Percentiles rank a stretch among this genome's conserved stretches.
These are phyloP conservation scores for Botrytis tulipae DNA, from an alignment of 2,329 filamentous ascomycete species.

Conservation along the genomic window DNA sequence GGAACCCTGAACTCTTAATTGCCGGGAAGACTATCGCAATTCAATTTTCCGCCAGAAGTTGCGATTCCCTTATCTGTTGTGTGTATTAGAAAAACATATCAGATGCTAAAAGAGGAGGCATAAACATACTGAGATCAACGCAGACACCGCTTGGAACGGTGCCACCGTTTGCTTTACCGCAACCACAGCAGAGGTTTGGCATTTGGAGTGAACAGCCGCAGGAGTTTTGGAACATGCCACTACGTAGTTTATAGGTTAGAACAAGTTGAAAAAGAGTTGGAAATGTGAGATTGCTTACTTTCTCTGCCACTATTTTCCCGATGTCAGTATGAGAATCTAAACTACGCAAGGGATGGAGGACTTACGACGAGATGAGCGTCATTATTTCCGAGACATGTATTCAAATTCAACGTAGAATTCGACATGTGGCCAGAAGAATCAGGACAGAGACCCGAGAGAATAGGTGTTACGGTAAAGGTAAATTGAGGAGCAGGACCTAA, in stretches of 20 bases:
- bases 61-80: constrained; percentile 4
- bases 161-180: neutral
- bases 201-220: constrained; percentile 9
- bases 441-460: constrained; percentile 13
- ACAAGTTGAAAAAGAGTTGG: neutral
- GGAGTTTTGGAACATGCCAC: constrained; percentile 18
- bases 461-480: constrained; percentile 3
- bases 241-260: neutral
- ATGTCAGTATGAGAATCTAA: neutral
- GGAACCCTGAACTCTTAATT: neutral
- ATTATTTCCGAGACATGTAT: constrained; percentile 14
- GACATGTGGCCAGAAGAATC: neutral
- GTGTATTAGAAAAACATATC: neutral
- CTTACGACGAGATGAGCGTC: constrained; percentile 9
- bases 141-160: neutral
- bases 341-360: too few relatives aligned
- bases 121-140: constrained; percentile 11
- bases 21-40: constrained; percentile 11
- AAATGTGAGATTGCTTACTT: neutral
- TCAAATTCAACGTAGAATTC: constrained; percentile 16
- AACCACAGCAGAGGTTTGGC: constrained; percentile 13
- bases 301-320: neutral
- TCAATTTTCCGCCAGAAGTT: neutral
- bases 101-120: neutral
- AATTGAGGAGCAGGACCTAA: constrained; percentile 3